A percentile compares a stretch with the other conserved stretches of the same genome.
Evolutionary conservation across 345 rosid genomes (phyloP).

Genomic region (Isatis tinctoria): DNA sequence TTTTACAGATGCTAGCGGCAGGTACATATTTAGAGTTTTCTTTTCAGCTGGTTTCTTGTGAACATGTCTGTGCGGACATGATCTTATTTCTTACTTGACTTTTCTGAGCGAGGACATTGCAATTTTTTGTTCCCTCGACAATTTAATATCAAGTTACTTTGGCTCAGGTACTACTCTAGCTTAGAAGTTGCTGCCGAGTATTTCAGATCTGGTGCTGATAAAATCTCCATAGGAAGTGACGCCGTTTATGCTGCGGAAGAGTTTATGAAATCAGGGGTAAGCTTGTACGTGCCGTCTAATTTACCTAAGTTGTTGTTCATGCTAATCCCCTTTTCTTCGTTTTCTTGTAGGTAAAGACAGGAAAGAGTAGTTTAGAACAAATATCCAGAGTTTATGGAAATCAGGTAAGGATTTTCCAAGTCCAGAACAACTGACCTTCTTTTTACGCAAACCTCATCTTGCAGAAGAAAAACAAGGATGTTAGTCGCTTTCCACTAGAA

Average conservation of each 20-base stretch:
- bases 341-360: slow-evolving; percentile 61
- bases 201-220: slow-evolving; percentile 97
- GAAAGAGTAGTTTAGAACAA: slow-evolving; percentile 88
- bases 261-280: slow-evolving; percentile 73
- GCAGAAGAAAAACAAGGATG: not conserved
- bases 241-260: slow-evolving; percentile 94
- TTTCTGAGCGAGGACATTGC: not conserved
- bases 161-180: slow-evolving; percentile 83
- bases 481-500: not conserved
- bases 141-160: not conserved
- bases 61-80: not conserved
- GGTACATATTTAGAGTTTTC: slow-evolving; percentile 38
- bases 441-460: not conserved
- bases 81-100: not conserved
- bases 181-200: slow-evolving; percentile 97
- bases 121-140: not conserved
- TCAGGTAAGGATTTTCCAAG: slow-evolving; percentile 53
- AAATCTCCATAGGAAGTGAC: slow-evolving; percentile 94
- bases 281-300: slow-evolving; percentile 11
- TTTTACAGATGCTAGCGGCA: slow-evolving; percentile 92
- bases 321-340: not conserved
- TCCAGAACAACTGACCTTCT: not conserved
- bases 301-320: not conserved
- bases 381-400: slow-evolving; percentile 94
- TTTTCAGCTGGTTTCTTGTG: not conserved